A percentile compares a stretch with the other conserved stretches of the same genome.
Evolutionary conservation across 306 rosid species (phyloP).

Genomic region (Corylus heterophylla): DNA sequence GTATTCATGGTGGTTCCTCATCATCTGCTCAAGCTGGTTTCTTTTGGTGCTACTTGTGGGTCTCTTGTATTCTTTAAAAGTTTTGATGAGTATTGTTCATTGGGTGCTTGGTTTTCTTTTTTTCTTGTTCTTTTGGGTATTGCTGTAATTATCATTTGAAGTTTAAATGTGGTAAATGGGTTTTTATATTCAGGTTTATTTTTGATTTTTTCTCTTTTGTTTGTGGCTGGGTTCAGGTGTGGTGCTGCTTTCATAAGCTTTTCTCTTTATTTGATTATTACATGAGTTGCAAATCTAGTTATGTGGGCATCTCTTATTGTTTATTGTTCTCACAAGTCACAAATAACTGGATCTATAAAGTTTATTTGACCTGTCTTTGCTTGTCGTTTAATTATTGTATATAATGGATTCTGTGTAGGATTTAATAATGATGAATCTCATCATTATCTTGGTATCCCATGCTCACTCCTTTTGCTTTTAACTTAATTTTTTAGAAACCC

Average conservation of each 20-base stretch:
- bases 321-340: not conserved
- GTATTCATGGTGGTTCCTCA: not conserved
- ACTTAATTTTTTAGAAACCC: not conserved
- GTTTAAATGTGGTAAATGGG: not conserved
- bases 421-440: constrained; percentile 6
- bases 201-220: not conserved
- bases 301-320: not conserved
- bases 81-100: not conserved
- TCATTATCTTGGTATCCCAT: not conserved
- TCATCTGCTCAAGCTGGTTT: constrained; percentile 4
- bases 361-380: not conserved
- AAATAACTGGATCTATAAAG: not conserved
- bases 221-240: not conserved
- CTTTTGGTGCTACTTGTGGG: not conserved
- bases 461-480: not conserved
- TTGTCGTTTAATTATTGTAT: not conserved
- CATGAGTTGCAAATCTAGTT: constrained; percentile 17
- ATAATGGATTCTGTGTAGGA: not conserved
- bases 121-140: not conserved
- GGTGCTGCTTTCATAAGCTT: constrained; percentile 9
- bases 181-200: constrained; percentile 1
- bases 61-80: not conserved
- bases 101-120: not conserved
- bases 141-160: not conserved
- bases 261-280: constrained; percentile 12